Evolutionary conservation across 2,329 filamentous ascomycete species (phyloP).

Genomic region (Sordariomycetes sp.): DNA sequence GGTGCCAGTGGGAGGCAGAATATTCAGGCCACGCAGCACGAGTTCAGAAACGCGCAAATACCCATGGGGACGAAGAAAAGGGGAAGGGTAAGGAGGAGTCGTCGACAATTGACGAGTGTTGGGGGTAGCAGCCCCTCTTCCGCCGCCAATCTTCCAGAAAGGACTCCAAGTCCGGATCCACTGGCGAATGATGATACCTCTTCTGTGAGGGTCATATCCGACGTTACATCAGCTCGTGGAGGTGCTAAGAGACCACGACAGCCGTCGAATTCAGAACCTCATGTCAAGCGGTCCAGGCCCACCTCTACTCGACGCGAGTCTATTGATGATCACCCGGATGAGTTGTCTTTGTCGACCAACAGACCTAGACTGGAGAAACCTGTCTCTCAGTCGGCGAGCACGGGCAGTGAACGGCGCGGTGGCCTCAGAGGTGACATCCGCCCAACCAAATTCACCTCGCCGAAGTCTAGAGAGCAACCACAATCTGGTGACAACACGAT

Average conservation of each 20-base stretch:
- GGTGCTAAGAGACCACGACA: neutral
- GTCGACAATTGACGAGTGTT: neutral
- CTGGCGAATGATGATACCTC: constrained; percentile 9
- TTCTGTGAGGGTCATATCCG: constrained; percentile 12
- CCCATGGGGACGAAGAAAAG: no score
- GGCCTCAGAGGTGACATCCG: neutral
- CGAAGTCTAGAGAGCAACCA: neutral
- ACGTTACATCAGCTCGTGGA: no score
- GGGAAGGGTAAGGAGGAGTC: no score
- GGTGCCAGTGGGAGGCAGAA: no score
- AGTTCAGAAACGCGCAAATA: no score
- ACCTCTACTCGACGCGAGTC: constrained; percentile 6
- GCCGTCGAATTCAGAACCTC: constrained; percentile 2
- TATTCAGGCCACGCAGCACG: no score
- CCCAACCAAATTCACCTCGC: neutral
- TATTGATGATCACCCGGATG: constrained; percentile 12
- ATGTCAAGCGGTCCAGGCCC: constrained; percentile 9
- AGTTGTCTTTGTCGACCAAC: constrained; percentile 15
- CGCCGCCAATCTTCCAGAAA: neutral
- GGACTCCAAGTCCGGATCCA: constrained; percentile 14
- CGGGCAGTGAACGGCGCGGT: neutral
- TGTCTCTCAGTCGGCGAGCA: neutral
- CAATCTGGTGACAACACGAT: neutral
- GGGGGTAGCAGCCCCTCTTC: neutral
- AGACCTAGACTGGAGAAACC: neutral